Evolutionary conservation across 257 asterid species (phyloP).

Genomic region (Nyctanthes arbortristis): DNA sequence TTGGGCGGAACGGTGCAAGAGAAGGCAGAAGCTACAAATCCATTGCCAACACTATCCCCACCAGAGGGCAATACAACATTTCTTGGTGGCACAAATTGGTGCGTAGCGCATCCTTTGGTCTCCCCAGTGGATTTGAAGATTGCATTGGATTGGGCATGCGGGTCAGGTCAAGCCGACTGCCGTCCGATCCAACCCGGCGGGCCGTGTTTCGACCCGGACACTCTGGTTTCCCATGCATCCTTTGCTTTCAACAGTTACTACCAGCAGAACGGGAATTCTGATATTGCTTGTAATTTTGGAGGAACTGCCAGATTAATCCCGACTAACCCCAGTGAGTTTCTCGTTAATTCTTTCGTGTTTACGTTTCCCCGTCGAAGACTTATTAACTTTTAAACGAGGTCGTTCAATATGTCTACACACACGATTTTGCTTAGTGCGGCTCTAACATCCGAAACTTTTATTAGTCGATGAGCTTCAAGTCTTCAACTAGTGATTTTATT

Average conservation of each 20-base stretch:
- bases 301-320: slow-evolving; percentile 64
- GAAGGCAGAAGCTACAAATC: slow-evolving; percentile 46
- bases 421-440: too few relatives aligned
- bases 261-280: slow-evolving; percentile 77
- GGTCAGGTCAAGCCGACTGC: slow-evolving; percentile 61
- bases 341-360: too few relatives aligned
- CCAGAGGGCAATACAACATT: slow-evolving; percentile 87
- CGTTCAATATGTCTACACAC: background rate
- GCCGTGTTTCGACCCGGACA: slow-evolving; percentile 71
- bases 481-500: too few relatives aligned
- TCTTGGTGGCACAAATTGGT: slow-evolving; percentile 71
- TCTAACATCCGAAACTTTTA: too few relatives aligned
- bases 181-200: slow-evolving; percentile 62
- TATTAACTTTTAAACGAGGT: background rate
- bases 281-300: slow-evolving; percentile 83
- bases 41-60: slow-evolving; percentile 37
- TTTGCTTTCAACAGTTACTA: slow-evolving; percentile 78
- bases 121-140: slow-evolving; percentile 51
- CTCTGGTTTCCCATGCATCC: slow-evolving; percentile 67
- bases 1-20: slow-evolving; percentile 32
- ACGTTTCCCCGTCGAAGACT: too few relatives aligned
- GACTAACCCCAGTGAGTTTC: slow-evolving; percentile 58
- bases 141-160: slow-evolving; percentile 91
- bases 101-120: slow-evolving; percentile 65
- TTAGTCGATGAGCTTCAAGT: too few relatives aligned